A percentile compares a stretch with the other conserved stretches of the same genome.
phyloP scores from a whole-genome alignment of 2,329 filamentous ascomycete genomes.

The Macrophomina phaseolina region DNA sequence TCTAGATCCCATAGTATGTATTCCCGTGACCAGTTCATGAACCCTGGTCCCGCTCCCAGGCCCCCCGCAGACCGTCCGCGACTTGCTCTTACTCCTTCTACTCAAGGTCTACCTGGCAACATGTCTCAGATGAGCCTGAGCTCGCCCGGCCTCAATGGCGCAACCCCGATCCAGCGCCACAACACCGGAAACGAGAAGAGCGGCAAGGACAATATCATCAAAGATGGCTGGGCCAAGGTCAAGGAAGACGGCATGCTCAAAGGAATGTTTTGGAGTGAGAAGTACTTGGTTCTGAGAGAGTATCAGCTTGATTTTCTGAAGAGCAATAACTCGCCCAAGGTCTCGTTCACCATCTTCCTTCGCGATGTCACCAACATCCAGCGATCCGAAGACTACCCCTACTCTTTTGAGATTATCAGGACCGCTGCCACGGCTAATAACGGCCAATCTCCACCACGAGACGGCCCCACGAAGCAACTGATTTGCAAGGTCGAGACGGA shows the following conservation, averaged over 20 bases:
- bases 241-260: constrained; percentile 92
- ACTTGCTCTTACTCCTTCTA: constrained; percentile 77
- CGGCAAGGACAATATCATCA: constrained; percentile 49
- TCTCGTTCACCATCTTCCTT: constrained; percentile 82
- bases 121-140: constrained; percentile 78
- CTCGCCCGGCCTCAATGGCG: constrained; percentile 57
- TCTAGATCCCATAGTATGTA: constrained; percentile 57
- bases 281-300: constrained; percentile 89
- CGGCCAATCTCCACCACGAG: constrained; percentile 73
- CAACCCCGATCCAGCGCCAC: constrained; percentile 42
- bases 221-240: constrained; percentile 77
- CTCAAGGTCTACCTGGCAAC: constrained; percentile 73
- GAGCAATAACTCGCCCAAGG: constrained; percentile 78
- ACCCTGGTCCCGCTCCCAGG: constrained; percentile 90
- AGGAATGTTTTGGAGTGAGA: constrained; percentile 83
- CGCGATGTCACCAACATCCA: constrained; percentile 90
- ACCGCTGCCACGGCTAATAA: constrained; percentile 63
- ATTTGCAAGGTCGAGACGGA: constrained; percentile 95
- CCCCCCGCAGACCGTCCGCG: constrained; percentile 85
- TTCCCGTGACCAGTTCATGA: constrained; percentile 80
- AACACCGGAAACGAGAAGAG: constrained; percentile 50
- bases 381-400: constrained; percentile 86
- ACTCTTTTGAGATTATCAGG: constrained; percentile 92
- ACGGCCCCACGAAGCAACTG: constrained; percentile 80
- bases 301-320: constrained; percentile 95